Percentiles rank a stretch among this genome's conserved stretches.
These are phyloP conservation scores for Penicillium bialowiezense DNA, from an alignment of 495 filamentous ascomycete genomes.

Conservation along the genomic window DNA sequence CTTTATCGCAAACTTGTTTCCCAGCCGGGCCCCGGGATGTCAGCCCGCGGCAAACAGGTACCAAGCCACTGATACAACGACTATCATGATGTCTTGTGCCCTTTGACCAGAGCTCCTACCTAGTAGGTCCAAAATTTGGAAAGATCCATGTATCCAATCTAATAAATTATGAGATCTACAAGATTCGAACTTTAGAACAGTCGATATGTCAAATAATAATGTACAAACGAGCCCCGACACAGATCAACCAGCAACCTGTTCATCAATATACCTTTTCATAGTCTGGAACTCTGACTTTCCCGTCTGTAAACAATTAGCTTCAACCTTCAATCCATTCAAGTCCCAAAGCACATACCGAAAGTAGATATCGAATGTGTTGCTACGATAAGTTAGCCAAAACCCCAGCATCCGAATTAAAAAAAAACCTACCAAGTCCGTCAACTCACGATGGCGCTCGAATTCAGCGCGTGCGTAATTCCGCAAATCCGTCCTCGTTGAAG, in stretches of 20 bases:
- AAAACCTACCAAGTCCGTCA: slow-evolving; percentile 64
- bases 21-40: too few species aligned
- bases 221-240: background rate
- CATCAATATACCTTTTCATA: slow-evolving; percentile 55
- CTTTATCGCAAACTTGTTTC: too few species aligned
- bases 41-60: too few species aligned
- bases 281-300: slow-evolving; percentile 61
- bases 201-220: background rate
- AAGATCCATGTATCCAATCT: too few species aligned
- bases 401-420: too few species aligned
- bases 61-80: too few species aligned
- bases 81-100: too few species aligned
- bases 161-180: too few species aligned
- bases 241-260: slow-evolving; percentile 33
- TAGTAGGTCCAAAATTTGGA: too few species aligned
- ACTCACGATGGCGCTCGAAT: slow-evolving; percentile 68
- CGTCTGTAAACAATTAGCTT: slow-evolving; percentile 25
- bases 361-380: slow-evolving; percentile 58
- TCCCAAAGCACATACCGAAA: slow-evolving; percentile 55
- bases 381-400: slow-evolving; percentile 21
- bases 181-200: slow-evolving; percentile 36
- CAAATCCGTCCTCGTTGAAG: slow-evolving; percentile 60
- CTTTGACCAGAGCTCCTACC: too few species aligned
- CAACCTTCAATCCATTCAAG: too few species aligned
- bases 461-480: slow-evolving; percentile 69